Base-by-base conservation (phyloP, 495 filamentous ascomycete species). In the Hyaloscypha hepaticicola region DNA sequence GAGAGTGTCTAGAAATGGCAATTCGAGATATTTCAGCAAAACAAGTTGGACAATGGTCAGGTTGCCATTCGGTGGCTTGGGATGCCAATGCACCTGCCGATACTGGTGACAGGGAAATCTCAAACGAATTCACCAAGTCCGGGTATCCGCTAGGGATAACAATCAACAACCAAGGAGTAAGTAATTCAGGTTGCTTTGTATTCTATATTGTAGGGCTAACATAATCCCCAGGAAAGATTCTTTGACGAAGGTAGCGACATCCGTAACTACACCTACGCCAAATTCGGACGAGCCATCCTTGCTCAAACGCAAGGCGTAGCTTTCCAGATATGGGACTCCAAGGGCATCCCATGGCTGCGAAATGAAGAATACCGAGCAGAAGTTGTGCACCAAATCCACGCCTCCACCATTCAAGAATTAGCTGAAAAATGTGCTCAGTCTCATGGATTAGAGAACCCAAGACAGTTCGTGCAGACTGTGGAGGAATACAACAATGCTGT, bases 101-200 rank as follows among this genome's bases (percentile, higher is more conserved):
- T 45, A 72, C 73, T 0, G 85, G 87, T 1, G 78, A 87, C 55
- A 77, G 81, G 7, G 75, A 70, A 16, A 62, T 82, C 6, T 83
- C 85, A 50, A 89, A 89, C 59, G 78, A 86, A 71, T 89, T 80
- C 69, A 89, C 87, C 6, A 89, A 88, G 65, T 84, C 80, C 19
- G 87, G 87, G 4, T 89, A 88, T 61, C 87, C 87, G 2, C 74
- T 89, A 0, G 87, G 85, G 0, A 59, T 89, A 5, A 88, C 87
- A 82, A 55, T 88, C 14, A 88, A 89, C 60, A 56, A 71, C 0
- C 66, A 81, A 1, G 87, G 87, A 1, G 48, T 50, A 19, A 50
- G 48, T 5, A 21, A 21, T 19, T 8, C 8, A 8, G 8, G 38
- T 19, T 19, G 19, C 19, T 45, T 45, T 45, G 38, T 8, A 19